Conservation (phyloP, 495 filamentous ascomycete species). For the Rhypophila decipiens region DNA sequence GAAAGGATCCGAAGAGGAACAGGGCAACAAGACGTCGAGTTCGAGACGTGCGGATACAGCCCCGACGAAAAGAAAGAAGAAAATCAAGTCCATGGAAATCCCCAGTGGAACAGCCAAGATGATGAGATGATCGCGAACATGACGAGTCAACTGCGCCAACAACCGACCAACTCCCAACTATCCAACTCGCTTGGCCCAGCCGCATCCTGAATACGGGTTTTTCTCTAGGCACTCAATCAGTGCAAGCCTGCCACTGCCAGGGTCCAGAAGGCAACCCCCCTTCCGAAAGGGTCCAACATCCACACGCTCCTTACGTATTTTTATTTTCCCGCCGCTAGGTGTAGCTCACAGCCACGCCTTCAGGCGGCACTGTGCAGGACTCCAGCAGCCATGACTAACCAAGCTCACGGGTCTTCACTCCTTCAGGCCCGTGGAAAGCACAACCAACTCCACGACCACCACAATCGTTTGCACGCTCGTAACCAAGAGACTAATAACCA, state of each 20-base stretch:
- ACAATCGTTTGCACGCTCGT: constrained; percentile 22
- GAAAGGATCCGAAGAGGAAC: background rate
- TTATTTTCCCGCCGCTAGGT: background rate
- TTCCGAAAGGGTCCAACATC: background rate
- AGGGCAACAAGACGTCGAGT: background rate
- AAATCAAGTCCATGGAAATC: background rate
- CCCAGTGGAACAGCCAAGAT: constrained; percentile 5
- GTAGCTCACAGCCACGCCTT: background rate
- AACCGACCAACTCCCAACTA: constrained; percentile 13
- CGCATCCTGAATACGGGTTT: constrained; percentile 24
- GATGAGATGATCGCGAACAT: constrained; percentile 21
- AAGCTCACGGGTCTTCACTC: constrained; percentile 47
- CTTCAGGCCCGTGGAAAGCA: constrained; percentile 41
- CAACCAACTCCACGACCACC: constrained; percentile 20
- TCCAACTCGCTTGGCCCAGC: constrained; percentile 3
- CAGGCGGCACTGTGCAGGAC: too few species aligned
- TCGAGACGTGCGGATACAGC: background rate
- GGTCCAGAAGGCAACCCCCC: background rate
- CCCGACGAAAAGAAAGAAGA: background rate
- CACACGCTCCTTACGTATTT: background rate
- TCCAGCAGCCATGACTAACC: constrained; percentile 48
- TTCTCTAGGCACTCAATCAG: constrained; percentile 8
- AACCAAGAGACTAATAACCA: constrained; percentile 21
- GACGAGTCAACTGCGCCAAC: constrained; percentile 22
- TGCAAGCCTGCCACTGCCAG: constrained; percentile 4